phyloP scores from a whole-genome alignment of 2,329 filamentous ascomycete species.

The Colletotrichum sp. region DNA sequence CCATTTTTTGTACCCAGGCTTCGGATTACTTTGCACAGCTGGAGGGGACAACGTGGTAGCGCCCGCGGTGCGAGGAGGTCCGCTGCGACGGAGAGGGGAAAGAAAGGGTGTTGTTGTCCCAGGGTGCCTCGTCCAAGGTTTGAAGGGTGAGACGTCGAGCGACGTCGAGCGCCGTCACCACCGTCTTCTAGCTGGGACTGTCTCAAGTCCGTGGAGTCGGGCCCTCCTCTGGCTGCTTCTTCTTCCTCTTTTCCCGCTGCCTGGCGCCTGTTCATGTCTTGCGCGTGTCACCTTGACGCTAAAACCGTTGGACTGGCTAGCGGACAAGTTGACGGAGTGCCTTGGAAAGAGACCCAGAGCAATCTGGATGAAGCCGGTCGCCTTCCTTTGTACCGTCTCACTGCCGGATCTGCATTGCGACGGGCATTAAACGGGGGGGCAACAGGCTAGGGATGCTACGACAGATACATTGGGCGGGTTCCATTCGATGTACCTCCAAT shows the following conservation, averaged over 20 bases:
- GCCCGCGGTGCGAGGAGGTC: neutral
- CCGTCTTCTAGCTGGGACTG: neutral
- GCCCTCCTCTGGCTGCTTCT: neutral
- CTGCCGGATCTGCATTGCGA: constrained; percentile 1
- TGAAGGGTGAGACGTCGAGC: neutral
- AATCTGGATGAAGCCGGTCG: neutral
- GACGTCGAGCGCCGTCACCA: neutral
- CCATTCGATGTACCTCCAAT: neutral
- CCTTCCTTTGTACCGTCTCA: neutral
- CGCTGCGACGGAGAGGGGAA: neutral
- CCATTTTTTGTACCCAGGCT: neutral
- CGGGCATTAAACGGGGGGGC: neutral
- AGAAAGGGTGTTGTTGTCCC: neutral
- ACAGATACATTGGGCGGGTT: neutral
- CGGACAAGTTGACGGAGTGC: neutral
- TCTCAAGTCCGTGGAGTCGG: constrained; percentile 12
- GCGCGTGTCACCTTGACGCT: neutral
- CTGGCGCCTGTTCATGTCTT: neutral
- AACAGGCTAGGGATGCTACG: neutral
- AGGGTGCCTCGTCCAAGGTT: neutral
- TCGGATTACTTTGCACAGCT: neutral
- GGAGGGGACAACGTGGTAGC: neutral
- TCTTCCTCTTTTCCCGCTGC: neutral
- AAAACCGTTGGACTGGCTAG: neutral
- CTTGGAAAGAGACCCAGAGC: neutral